These are phyloP conservation scores for Cercospora sojina DNA, from an alignment of 2,329 filamentous ascomycete genomes.

Conservation along the genomic window DNA sequence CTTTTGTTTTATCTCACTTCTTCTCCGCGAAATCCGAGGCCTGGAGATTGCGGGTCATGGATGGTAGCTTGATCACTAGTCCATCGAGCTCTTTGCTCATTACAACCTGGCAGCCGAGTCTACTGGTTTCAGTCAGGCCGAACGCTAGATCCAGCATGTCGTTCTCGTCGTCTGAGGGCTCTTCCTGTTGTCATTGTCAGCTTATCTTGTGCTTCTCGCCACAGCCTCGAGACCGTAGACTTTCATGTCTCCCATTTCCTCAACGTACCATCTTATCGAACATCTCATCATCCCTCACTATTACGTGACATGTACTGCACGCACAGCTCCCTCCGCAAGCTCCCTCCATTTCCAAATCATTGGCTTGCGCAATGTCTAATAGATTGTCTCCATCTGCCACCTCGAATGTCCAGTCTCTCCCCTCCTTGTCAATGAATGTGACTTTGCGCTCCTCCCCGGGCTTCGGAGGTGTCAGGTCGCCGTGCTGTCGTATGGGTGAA, in stretches of 20 bases:
- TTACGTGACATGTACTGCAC: conserved; percentile 90
- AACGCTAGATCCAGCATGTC: conserved; percentile 91
- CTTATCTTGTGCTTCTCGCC: not conserved
- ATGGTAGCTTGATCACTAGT: conserved; percentile 77
- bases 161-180: conserved; percentile 58
- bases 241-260: not conserved
- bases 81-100: conserved; percentile 92
- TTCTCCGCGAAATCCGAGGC: conserved; percentile 75
- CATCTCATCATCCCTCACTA: conserved; percentile 69
- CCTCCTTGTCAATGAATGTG: conserved; percentile 92
- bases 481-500: conserved; percentile 56
- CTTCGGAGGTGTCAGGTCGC: conserved; percentile 79
- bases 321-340: conserved; percentile 93
- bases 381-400: conserved; percentile 88
- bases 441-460: conserved; percentile 88
- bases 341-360: conserved; percentile 97
- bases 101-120: conserved; percentile 83
- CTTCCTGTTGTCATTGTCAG: conserved; percentile 32
- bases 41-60: conserved; percentile 94
- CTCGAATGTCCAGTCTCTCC: conserved; percentile 69
- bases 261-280: conserved; percentile 40
- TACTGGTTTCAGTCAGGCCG: conserved; percentile 79
- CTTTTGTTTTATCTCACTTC: conserved; percentile 22
- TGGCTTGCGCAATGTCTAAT: conserved; percentile 87
- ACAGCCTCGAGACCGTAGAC: not conserved